Conservation (phyloP, 257 asterid species). For the Verbena officinalis region DNA sequence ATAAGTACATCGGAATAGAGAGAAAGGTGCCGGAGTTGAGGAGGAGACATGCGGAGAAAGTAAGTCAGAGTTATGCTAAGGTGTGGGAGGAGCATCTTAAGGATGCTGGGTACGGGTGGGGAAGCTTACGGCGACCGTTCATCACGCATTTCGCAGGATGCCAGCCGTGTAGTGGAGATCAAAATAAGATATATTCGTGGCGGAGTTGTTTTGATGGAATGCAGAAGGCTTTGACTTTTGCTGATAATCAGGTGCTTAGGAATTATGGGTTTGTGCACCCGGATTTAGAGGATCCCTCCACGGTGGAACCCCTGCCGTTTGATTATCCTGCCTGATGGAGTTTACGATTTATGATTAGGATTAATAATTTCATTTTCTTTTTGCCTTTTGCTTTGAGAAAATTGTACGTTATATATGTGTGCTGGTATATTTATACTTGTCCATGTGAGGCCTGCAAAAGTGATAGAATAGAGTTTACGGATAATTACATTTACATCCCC, state of each 20-base stretch:
- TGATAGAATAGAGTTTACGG: no score
- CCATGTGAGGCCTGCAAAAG: no score
- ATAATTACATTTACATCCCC: no score
- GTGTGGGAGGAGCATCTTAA: conserved; percentile 61
- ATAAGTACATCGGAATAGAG: conserved; percentile 51
- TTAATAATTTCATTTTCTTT: no score
- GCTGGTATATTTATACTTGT: no score
- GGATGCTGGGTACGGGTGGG: conserved; percentile 59
- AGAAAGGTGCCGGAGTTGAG: conserved; percentile 40
- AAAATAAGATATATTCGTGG: conserved; percentile 64
- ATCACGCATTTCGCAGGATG: conserved; percentile 90
- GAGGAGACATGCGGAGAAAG: conserved; percentile 73
- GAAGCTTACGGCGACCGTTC: conserved; percentile 78
- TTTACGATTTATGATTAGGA: no score
- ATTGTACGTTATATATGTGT: no score
- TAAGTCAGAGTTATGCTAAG: conserved; percentile 45
- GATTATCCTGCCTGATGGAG: conserved; percentile 66
- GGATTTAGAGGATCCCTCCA: conserved; percentile 61
- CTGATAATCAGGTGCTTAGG: conserved; percentile 88
- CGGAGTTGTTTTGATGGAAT: conserved; percentile 65
- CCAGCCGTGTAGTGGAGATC: conserved; percentile 87
- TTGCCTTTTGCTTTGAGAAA: no score
- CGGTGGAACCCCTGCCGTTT: conserved; percentile 63
- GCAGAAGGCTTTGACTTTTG: conserved; percentile 72
- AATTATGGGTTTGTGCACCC: conserved; percentile 71